Evolutionary conservation across 352 stramenopile species (phyloP).

Genomic region (Globisporangium middletonii): DNA sequence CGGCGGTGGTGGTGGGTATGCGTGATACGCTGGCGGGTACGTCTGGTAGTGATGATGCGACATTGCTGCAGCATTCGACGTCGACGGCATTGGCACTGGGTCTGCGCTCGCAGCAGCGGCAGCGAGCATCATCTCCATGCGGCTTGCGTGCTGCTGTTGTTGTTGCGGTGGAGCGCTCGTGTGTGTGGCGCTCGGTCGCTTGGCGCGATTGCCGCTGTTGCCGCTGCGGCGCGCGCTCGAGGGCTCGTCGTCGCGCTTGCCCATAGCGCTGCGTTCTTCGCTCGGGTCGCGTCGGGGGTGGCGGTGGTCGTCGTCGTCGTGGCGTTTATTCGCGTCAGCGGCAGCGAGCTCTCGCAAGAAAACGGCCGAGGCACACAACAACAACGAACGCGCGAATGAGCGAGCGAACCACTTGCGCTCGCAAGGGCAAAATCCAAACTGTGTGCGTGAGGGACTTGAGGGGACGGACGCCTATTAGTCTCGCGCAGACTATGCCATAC

Average conservation of each 20-base stretch:
- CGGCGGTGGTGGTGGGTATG: not conserved
- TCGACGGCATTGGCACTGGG: not conserved
- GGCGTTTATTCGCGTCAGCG: too few species aligned
- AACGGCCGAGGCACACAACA: too few species aligned
- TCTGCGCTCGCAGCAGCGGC: slow-evolving; percentile 7
- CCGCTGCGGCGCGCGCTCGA: not conserved
- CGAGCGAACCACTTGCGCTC: slow-evolving; percentile 1
- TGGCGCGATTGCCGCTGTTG: slow-evolving; percentile 20
- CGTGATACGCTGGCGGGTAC: slow-evolving; percentile 2
- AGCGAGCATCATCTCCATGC: slow-evolving; percentile 46
- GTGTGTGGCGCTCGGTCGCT: slow-evolving; percentile 14
- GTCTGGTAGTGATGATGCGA: slow-evolving; percentile 2
- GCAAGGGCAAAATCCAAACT: slow-evolving; percentile 43
- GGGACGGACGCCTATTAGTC: not conserved
- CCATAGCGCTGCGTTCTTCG: slow-evolving; percentile 15
- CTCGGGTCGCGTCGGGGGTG: not conserved
- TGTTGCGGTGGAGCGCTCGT: slow-evolving; percentile 4
- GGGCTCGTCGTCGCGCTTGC: slow-evolving; percentile 30
- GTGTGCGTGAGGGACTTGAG: slow-evolving; percentile 1
- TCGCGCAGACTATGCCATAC: slow-evolving; percentile 1
- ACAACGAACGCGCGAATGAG: too few species aligned
- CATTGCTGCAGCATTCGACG: not conserved
- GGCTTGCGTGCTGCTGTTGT: slow-evolving; percentile 29
- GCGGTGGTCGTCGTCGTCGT: not conserved
- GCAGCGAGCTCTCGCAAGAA: not conserved